Evolutionary conservation across 768 basidiomycete genomes (phyloP), one percentile per base, ranked within the genome.

Genomic region (Dacryopinax spathularia): DNA sequence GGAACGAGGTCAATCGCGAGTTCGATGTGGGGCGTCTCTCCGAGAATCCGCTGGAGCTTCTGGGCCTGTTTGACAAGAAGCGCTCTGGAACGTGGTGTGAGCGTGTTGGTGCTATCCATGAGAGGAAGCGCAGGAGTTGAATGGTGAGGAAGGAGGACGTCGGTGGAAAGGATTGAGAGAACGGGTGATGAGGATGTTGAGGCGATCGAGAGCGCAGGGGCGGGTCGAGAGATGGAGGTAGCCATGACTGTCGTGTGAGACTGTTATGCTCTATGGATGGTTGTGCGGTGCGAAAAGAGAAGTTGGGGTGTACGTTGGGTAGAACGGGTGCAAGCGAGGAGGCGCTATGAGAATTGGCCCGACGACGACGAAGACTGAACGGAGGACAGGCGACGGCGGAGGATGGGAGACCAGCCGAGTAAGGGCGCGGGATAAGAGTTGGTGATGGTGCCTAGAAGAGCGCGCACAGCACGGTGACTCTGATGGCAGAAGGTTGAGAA

Each of bases 1-100:
- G 48, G 20, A 29, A 56, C 31, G 3, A 13, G 31, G 48, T 56
- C 48, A 20, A 56, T 56, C 3, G 48, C 48, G 48, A 56, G 48
- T 20, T 56, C 48, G 22, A 56, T 56, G 48, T 56, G 48, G 4
- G 48, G 48, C 29, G 48, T 13, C 18, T 56, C 48, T 56, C 48
- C 48, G 22, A 56, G 48, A 31, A 56, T 56, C 6, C 48, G 48
- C 29, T 56, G 48, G 48, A 56, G 48, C 48, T 56, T 56, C 48
- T 56, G 48, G 6, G 48, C 48, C 25, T 56, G 48, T 29, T 56
- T 56, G 25, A 56, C 48, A 20, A 56, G 48, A 29, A 56, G 48
- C 3, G 48, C 20, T 22, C 48, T 22, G 9, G 48, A 56, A 13
- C 48, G 48, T 4, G 48, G 48, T 3, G 22, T 56, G 10, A 56